Percentiles rank a stretch among this genome's conserved stretches.
Conservation (phyloP, 1,284 basidiomycete genomes). For the Polyporus tsugae region DNA sequence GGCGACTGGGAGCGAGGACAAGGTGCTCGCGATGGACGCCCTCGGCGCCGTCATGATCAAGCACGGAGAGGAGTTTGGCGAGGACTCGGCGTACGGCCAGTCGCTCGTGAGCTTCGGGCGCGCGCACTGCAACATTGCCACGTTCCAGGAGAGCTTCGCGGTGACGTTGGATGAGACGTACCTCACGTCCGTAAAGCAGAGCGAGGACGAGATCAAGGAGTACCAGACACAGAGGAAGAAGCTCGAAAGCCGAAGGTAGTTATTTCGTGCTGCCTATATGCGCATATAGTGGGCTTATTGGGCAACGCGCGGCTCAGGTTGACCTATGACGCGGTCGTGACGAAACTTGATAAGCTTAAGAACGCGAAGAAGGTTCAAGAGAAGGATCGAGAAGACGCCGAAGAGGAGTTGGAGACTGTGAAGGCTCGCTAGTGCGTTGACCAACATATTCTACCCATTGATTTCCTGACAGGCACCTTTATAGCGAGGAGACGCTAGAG, state of each 20-base stretch:
- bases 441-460: background rate
- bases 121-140: slow-evolving; percentile 84
- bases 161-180: slow-evolving; percentile 77
- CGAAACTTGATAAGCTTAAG: slow-evolving; percentile 72
- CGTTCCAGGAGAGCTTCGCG: slow-evolving; percentile 81
- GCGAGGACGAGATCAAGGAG: slow-evolving; percentile 74
- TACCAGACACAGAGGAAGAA: slow-evolving; percentile 79
- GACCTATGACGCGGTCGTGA: slow-evolving; percentile 78
- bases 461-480: background rate
- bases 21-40: slow-evolving; percentile 76
- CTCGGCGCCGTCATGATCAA: slow-evolving; percentile 87
- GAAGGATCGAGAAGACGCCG: slow-evolving; percentile 75
- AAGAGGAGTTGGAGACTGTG: slow-evolving; percentile 78
- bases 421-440: slow-evolving; percentile 75
- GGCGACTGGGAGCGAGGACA: slow-evolving; percentile 65
- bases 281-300: background rate
- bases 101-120: slow-evolving; percentile 78
- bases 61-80: slow-evolving; percentile 84
- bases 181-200: slow-evolving; percentile 66
- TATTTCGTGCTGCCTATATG: slow-evolving; percentile 2
- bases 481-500: slow-evolving; percentile 83
- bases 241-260: slow-evolving; percentile 80
- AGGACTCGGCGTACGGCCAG: slow-evolving; percentile 75
- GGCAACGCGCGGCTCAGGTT: slow-evolving; percentile 52
- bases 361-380: slow-evolving; percentile 72